These are phyloP conservation scores for Rostrohypoxylon terebratum DNA, from an alignment of 495 filamentous ascomycete genomes.

Conservation along the genomic window DNA sequence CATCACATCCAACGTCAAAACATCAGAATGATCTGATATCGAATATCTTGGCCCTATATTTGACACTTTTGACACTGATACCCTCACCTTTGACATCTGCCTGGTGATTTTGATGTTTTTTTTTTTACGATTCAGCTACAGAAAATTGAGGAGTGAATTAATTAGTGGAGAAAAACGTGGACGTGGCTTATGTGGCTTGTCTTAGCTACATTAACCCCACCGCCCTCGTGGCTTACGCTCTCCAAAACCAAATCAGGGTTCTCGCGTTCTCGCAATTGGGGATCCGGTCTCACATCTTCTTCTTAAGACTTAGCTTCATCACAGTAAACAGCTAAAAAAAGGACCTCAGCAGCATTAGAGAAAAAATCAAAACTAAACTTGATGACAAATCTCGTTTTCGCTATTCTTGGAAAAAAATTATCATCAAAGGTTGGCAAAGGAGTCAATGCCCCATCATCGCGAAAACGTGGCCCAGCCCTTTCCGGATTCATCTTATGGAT, in stretches of 20 bases:
- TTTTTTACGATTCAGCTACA: background rate
- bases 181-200: conserved; percentile 21
- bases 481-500: conserved; percentile 33
- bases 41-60: conserved; percentile 9
- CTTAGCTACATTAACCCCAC: background rate
- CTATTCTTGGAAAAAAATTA: background rate
- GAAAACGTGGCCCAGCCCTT: conserved; percentile 8
- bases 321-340: background rate
- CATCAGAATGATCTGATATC: background rate
- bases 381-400: conserved; percentile 19
- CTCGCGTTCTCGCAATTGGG: background rate
- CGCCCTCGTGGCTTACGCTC: background rate
- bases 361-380: background rate
- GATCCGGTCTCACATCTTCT: conserved; percentile 18
- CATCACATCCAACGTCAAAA: background rate
- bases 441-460: conserved; percentile 1
- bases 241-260: background rate
- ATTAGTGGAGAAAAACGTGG: background rate
- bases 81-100: too few species aligned
- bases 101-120: background rate
- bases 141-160: background rate
- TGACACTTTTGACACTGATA: background rate
- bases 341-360: conserved; percentile 5
- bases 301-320: too few species aligned
- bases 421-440: conserved; percentile 5